Evolutionary conservation across 805 yeast genomes (phyloP), one percentile per base, ranked within the genome.

Genomic region (Priceomyces castillae): DNA sequence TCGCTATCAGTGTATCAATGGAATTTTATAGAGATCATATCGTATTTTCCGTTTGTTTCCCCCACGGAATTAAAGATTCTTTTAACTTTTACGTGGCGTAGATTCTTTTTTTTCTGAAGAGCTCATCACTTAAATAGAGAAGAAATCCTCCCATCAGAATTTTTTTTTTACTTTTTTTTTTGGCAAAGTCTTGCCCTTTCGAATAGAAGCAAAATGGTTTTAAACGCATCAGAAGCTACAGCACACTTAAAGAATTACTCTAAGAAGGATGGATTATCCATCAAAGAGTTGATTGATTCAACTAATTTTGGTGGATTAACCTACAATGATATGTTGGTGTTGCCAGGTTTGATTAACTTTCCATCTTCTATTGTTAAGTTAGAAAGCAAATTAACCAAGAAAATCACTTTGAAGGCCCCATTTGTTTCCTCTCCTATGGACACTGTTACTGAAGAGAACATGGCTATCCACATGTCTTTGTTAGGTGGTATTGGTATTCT

Each of bases 371-470:
- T 56, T 17, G 97, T 94, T 48, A 70, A 73, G 39, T 76, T 92
- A 64, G 96, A 90, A 56, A 78, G 96, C 51, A 86, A 80, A 68
- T 76, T 94, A 69, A 92, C 99, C 62, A 90, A 86, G 76, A 86
- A 84, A 62, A 94, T 94, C 76, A 70, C 94, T 43, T 77, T 94
- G 70, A 90, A 86, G 76, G 76, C 96, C 37, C 99, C 99, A 46
- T 89, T 94, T 55, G 92, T 94, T 47, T 92, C 98, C 16, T 89
- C 98, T 59, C 99, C 99, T 57, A 94, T 94, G 99, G 99, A 94
- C 73, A 94, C 99, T 39, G 99, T 94, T 54, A 94, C 99, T 46
- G 99, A 94, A 77, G 73, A 90, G 50, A 87, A 84, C 48, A 94
- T 94, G 99, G 99, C 99, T 53, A 92, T 94, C 58, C 83, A 90